phyloP scores from a whole-genome alignment of 2,329 filamentous ascomycete genomes.

The Colletotrichum caudatum region DNA sequence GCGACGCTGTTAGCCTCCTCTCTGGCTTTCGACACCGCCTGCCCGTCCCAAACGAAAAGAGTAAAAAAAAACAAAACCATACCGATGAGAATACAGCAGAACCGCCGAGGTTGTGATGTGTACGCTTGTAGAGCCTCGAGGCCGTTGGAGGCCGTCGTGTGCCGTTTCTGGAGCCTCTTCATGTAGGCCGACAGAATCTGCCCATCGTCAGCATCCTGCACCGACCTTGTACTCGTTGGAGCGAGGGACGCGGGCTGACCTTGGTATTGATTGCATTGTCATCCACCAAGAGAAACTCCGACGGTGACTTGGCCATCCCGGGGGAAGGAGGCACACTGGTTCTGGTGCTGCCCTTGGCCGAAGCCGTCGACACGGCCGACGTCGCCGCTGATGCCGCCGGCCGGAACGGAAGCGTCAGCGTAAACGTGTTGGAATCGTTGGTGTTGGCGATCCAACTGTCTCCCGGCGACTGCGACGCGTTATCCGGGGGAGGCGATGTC shows the following conservation, averaged over 20 bases:
- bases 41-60: no score
- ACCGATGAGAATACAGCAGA: constrained; percentile 43
- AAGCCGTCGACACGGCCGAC: not conserved
- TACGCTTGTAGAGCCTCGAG: constrained; percentile 54
- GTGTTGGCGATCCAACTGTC: constrained; percentile 20
- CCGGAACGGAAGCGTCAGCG: constrained; percentile 35
- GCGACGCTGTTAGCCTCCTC: not conserved
- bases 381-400: constrained; percentile 13
- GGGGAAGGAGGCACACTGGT: not conserved
- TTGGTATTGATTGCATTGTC: constrained; percentile 53
- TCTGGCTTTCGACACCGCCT: rapidly evolving
- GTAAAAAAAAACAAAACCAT: not conserved
- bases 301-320: not conserved
- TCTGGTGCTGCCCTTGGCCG: constrained; percentile 6
- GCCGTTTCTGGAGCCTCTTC: constrained; percentile 52
- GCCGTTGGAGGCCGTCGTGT: constrained; percentile 56
- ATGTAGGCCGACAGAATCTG: constrained; percentile 53
- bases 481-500: constrained; percentile 11
- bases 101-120: constrained; percentile 26
- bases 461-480: constrained; percentile 3
- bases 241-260: not conserved
- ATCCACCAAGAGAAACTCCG: constrained; percentile 50
- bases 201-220: not conserved
- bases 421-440: constrained; percentile 21
- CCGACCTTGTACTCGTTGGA: no score